A percentile compares a stretch with the other conserved stretches of the same genome.
Conservation (phyloP, 768 basidiomycete species). For the Panaeolus papilionaceus region DNA sequence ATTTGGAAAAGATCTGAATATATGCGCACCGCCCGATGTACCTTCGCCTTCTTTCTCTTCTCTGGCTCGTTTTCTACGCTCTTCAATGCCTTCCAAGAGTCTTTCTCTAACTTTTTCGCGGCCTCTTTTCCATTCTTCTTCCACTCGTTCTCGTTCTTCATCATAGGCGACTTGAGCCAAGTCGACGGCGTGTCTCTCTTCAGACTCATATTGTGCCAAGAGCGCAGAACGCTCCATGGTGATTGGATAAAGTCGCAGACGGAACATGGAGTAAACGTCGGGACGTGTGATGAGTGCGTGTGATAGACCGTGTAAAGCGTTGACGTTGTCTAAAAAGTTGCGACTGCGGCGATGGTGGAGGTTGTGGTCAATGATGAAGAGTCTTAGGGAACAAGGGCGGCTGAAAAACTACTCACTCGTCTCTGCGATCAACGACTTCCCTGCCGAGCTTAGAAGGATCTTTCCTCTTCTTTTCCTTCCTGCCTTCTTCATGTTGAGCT, state of each 20-base stretch:
- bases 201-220: conserved; percentile 66
- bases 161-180: conserved; percentile 74
- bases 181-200: conserved; percentile 73
- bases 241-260: conserved; percentile 73
- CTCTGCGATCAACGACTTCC: conserved; percentile 75
- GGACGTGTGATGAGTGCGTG: conserved; percentile 73
- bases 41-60: conserved; percentile 93
- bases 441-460: conserved; percentile 75
- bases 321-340: conserved; percentile 67
- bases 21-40: conserved; percentile 64
- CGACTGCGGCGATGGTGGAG: conserved; percentile 49
- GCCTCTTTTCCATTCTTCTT: conserved; percentile 83
- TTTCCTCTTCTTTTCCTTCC: conserved; percentile 72
- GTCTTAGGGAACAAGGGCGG: conserved; percentile 19
- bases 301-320: conserved; percentile 61
- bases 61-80: conserved; percentile 75
- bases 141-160: conserved; percentile 80
- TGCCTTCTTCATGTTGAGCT: conserved; percentile 32
- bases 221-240: conserved; percentile 80
- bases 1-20: conserved; percentile 17
- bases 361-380: conserved; percentile 14
- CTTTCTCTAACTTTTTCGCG: conserved; percentile 78
- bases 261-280: conserved; percentile 67
- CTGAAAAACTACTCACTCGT: conserved; percentile 58
- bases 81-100: conserved; percentile 84